A percentile compares a stretch with the other conserved stretches of the same genome.
Evolutionary conservation across 495 filamentous ascomycete species (phyloP).

Genomic region (Penicillium parvum): DNA sequence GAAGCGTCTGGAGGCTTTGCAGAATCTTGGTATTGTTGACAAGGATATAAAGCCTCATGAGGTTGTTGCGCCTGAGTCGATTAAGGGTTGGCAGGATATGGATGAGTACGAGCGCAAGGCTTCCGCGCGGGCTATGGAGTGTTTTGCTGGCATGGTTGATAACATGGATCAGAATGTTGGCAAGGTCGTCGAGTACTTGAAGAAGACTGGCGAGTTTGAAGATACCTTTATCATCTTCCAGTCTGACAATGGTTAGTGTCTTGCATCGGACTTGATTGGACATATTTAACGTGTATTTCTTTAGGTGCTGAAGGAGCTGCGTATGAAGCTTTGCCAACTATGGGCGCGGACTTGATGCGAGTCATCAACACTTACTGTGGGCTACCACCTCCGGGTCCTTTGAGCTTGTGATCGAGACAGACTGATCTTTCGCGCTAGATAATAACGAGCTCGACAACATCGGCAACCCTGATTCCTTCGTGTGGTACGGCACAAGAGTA

Average conservation of each 20-base stretch:
- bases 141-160: conserved; percentile 55
- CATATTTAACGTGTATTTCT: no score
- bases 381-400: no score
- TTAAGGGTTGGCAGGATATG: conserved; percentile 14
- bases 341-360: background rate
- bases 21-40: conserved; percentile 32
- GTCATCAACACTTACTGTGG: conserved; percentile 47
- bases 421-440: no score
- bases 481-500: conserved; percentile 63
- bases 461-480: conserved; percentile 51
- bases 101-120: conserved; percentile 20
- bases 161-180: conserved; percentile 50
- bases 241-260: conserved; percentile 54
- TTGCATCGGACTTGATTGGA: no score
- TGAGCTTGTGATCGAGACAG: no score
- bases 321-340: conserved; percentile 18
- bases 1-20: conserved; percentile 29
- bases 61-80: conserved; percentile 10
- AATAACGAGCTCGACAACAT: conserved; percentile 58
- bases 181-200: conserved; percentile 43
- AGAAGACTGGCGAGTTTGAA: conserved; percentile 48
- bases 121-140: conserved; percentile 49
- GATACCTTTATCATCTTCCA: conserved; percentile 54
- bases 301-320: conserved; percentile 50
- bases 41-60: conserved; percentile 29